Evolutionary conservation across 83 land plant genomes (phyloP).

Genomic region (Thuja plicata): DNA sequence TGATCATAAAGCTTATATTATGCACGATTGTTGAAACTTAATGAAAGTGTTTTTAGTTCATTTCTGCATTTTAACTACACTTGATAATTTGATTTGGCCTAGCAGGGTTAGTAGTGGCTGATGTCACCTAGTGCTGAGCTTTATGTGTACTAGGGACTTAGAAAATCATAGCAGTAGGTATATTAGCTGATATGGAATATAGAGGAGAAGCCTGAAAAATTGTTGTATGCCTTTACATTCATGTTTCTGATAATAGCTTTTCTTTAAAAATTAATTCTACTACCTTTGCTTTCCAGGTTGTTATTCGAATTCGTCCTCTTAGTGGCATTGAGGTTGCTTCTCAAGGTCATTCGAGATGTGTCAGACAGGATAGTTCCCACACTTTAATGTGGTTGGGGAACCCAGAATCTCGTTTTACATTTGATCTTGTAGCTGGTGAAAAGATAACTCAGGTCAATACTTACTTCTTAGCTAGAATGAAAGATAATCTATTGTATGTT

Average conservation of each 20-base stretch:
- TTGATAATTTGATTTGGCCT: not conserved
- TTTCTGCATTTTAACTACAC: not conserved
- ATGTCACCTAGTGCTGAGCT: not conserved
- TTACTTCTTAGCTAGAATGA: not conserved
- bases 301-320: constrained; percentile 83
- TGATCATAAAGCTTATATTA: not conserved
- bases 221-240: not conserved
- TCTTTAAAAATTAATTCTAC: not conserved
- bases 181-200: not conserved
- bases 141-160: not conserved
- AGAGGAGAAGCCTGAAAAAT: not conserved
- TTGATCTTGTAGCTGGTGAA: constrained; percentile 93
- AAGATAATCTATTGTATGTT: constrained; percentile 5
- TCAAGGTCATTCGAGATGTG: constrained; percentile 82
- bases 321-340: constrained; percentile 71
- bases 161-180: not conserved
- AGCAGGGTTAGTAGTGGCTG: not conserved
- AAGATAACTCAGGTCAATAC: constrained; percentile 74
- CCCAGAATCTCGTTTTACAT: constrained; percentile 96
- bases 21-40: not conserved
- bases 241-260: not conserved
- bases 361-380: constrained; percentile 83
- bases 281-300: constrained; percentile 44
- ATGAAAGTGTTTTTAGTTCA: not conserved
- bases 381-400: constrained; percentile 84